Base-by-base conservation (phyloP, 2,329 filamentous ascomycete species). In the Aureobasidium subglaciale region DNA sequence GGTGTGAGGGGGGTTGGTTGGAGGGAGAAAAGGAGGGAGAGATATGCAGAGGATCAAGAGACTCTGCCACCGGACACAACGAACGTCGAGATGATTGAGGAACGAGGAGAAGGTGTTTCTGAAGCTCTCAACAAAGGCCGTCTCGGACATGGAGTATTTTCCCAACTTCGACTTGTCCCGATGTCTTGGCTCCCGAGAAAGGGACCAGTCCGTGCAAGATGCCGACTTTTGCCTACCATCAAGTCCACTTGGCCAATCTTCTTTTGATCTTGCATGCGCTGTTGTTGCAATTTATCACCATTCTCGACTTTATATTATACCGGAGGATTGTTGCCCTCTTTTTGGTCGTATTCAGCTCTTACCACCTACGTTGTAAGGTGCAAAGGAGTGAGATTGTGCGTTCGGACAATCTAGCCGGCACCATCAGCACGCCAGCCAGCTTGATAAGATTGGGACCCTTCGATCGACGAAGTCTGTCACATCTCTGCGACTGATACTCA, bases 41-140 rank as follows among this genome's bases (percentile, higher is more conserved):
- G 56, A 58, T 49, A 58, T 55, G 25, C 59, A 35, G 40, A 62
- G 56, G 57, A 42, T 35, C 46, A 57, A 54, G 54, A 55, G 52
- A 58, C 34, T 49, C 46, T 43, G 45, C 48, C 34, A 52, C 52
- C 16, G 41, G 35, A 37, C 34, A 37, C 25, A 34, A 35, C 27
- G 59, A 59, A 16, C 27, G 55, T 42, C 48, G 45, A 49, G 50
- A 37, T 32, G 30, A 11, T 11, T 6, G 29, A 43, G 45, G 52
- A 56, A 22, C 25, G 48, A 42, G 32, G 45, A 54, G 27, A 24
- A 27, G 32, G 46, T 57, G 34, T 25, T 50, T 37, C 30, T 41
- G 35, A 38, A 57, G 24, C 46, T 40, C 53, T 41, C 54, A 42
- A 40, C 56, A 58, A 56, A 55, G 34, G 24, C 25, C 22, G 48